Base-by-base conservation (phyloP, 139 green algal genomes). In the Tetradesmus lagerheimii region DNA sequence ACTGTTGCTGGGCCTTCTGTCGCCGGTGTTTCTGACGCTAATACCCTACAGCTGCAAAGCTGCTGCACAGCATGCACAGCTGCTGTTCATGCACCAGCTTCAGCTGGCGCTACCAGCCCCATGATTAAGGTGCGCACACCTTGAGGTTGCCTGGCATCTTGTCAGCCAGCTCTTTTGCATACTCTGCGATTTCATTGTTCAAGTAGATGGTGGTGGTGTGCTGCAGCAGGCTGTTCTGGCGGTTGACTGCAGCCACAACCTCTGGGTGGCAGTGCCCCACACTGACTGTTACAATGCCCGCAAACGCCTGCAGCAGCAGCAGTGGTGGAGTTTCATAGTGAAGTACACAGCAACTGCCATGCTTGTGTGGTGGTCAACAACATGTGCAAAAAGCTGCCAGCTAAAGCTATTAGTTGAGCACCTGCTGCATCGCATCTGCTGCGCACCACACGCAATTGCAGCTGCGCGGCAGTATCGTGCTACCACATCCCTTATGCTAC, bases 221-320 rank as follows among this genome's bases (percentile, higher is more conserved):
- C 93, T 98, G 95, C 89, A 98, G 89, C 78, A 94, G 91, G 66
- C 87, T 16, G 41, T 87, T 94, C 94, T 98, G 96, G 25, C 86
- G 39, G 62, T 91, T 90, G 35, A 96, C 92, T 6, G 96, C 96
- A 39, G 93, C 79, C 75, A 96, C 91, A 1, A 98, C 92, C 38
- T 90, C 89, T 1, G 96, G 96, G 80, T 98, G 96, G 92, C 95
- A 97, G 91, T 98, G 96, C 9, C 96, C 96, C 27, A 97, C 96
- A 80, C 94, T 98, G 6, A 99, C 98, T 18, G 98, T 99, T 27
- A 99, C 98, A 71, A 99, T 99, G 90, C 98, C 98, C 1, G 96
- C 98, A 94, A 99, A 99, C 0, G 96, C 97, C 96, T 98, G 94
- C 80, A 67, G 57, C 57, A 67, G 57, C 57, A 71, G 83, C 43